Evolutionary conservation across 768 basidiomycete genomes (phyloP).

Genomic region (Naematelia encephala): DNA sequence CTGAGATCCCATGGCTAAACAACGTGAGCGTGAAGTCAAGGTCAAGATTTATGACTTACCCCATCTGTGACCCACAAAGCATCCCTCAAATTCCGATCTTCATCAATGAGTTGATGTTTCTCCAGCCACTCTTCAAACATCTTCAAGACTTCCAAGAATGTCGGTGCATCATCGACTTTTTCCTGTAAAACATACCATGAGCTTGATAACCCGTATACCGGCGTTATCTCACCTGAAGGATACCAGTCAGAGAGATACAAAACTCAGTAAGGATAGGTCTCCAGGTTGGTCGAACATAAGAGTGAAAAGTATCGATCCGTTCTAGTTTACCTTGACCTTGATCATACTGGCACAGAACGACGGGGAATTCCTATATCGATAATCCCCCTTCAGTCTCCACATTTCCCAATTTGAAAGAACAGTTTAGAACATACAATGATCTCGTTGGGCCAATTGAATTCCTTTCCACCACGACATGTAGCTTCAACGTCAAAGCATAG

Average conservation of each 20-base stretch:
- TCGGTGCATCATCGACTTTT: slow-evolving; percentile 74
- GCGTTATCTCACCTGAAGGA: slow-evolving; percentile 69
- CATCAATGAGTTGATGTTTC: slow-evolving; percentile 63
- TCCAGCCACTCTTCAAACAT: slow-evolving; percentile 66
- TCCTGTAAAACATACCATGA: slow-evolving; percentile 54
- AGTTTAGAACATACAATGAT: slow-evolving; percentile 69
- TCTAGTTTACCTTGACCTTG: slow-evolving; percentile 54
- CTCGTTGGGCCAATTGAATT: slow-evolving; percentile 86
- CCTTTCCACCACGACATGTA: slow-evolving; percentile 56
- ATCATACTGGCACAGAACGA: slow-evolving; percentile 59
- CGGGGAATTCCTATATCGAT: slow-evolving; percentile 90
- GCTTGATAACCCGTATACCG: background rate
- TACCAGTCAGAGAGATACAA: slow-evolving; percentile 83
- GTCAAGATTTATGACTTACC: slow-evolving; percentile 33
- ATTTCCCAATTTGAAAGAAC: too few species aligned
- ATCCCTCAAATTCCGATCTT: slow-evolving; percentile 30
- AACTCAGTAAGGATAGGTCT: slow-evolving; percentile 73
- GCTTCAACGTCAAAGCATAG: slow-evolving; percentile 71
- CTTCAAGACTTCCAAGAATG: slow-evolving; percentile 66
- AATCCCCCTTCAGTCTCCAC: background rate
- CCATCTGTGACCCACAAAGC: slow-evolving; percentile 50
- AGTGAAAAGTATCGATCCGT: slow-evolving; percentile 76
- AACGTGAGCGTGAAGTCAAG: too few species aligned
- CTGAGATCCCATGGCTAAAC: slow-evolving; percentile 46
- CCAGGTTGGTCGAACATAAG: slow-evolving; percentile 86